Conservation (phyloP, 1,284 basidiomycete genomes). For the Pseudozyma sp. region DNA sequence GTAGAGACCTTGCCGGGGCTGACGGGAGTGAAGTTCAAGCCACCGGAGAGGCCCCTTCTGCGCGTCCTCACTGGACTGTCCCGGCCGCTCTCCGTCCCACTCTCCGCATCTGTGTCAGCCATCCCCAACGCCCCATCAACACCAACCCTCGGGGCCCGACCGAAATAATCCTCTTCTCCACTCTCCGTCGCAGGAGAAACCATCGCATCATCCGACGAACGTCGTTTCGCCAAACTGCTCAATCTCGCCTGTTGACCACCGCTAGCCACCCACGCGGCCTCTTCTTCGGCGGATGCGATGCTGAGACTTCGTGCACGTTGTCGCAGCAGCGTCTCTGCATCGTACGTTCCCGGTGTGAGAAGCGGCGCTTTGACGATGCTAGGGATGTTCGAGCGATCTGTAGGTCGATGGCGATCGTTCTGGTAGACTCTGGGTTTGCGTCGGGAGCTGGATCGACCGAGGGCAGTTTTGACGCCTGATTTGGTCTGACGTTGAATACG, state of each 20-base stretch:
- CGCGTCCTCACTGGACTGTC: slow-evolving; percentile 33
- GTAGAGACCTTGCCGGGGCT: background rate
- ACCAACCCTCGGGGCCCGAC: slow-evolving; percentile 43
- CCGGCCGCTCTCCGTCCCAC: slow-evolving; percentile 54
- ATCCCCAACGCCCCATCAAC: slow-evolving; percentile 58
- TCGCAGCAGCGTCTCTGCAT: slow-evolving; percentile 58
- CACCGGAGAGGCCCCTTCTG: slow-evolving; percentile 32
- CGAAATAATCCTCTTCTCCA: slow-evolving; percentile 36
- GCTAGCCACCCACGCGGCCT: slow-evolving; percentile 51
- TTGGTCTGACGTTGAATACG: slow-evolving; percentile 44
- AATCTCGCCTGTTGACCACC: slow-evolving; percentile 50
- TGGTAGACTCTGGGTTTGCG: slow-evolving; percentile 33
- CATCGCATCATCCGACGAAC: slow-evolving; percentile 11
- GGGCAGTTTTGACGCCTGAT: slow-evolving; percentile 13
- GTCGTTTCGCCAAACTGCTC: slow-evolving; percentile 30
- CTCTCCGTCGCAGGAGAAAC: slow-evolving; percentile 17
- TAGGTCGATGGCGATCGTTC: slow-evolving; percentile 33
- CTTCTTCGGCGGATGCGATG: slow-evolving; percentile 46
- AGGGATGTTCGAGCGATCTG: slow-evolving; percentile 40
- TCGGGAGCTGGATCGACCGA: slow-evolving; percentile 19
- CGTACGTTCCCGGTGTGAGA: slow-evolving; percentile 58
- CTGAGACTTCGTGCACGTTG: slow-evolving; percentile 55
- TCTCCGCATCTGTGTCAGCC: slow-evolving; percentile 55
- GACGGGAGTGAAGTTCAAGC: slow-evolving; percentile 49
- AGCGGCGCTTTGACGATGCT: slow-evolving; percentile 49